Evolutionary conservation across 2,329 filamentous ascomycete genomes (phyloP).

Genomic region (Colletotrichum tanaceti): DNA sequence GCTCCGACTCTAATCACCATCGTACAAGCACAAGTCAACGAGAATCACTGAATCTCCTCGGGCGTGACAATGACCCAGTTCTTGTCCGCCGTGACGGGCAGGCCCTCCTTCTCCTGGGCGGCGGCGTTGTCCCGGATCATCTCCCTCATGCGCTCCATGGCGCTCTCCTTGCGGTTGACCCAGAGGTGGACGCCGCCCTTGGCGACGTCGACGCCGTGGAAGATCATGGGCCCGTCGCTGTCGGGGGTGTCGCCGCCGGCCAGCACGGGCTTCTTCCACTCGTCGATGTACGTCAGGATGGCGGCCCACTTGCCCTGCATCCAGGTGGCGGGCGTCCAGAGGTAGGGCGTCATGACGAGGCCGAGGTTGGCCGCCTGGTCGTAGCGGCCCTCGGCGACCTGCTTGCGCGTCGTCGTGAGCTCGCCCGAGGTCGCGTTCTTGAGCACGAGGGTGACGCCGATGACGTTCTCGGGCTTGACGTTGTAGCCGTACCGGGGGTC

Average conservation of each 20-base stretch:
- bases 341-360: conserved; percentile 53
- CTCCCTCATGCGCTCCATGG: conserved; percentile 49
- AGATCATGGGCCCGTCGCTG: conserved; percentile 58
- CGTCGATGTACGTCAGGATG: conserved; percentile 55
- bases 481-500: conserved; percentile 60
- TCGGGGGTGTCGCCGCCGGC: conserved; percentile 57
- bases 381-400: conserved; percentile 53
- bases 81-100: conserved; percentile 56
- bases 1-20: neutral
- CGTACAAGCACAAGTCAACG: too few species aligned
- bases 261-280: conserved; percentile 57
- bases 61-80: conserved; percentile 59
- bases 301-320: conserved; percentile 58
- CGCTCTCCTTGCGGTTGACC: conserved; percentile 53
- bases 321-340: conserved; percentile 58
- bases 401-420: conserved; percentile 53
- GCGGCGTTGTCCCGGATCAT: conserved; percentile 52
- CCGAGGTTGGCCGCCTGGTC: conserved; percentile 52
- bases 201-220: conserved; percentile 56
- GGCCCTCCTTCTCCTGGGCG: conserved; percentile 50
- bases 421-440: conserved; percentile 46
- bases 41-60: conserved; percentile 51
- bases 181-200: conserved; percentile 57
- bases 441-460: conserved; percentile 56
- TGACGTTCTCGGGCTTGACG: conserved; percentile 56